Percentiles rank a stretch among this genome's conserved stretches.
Conservation (phyloP, 1,139 yeast species). For the Tardiomyces depauwii region DNA sequence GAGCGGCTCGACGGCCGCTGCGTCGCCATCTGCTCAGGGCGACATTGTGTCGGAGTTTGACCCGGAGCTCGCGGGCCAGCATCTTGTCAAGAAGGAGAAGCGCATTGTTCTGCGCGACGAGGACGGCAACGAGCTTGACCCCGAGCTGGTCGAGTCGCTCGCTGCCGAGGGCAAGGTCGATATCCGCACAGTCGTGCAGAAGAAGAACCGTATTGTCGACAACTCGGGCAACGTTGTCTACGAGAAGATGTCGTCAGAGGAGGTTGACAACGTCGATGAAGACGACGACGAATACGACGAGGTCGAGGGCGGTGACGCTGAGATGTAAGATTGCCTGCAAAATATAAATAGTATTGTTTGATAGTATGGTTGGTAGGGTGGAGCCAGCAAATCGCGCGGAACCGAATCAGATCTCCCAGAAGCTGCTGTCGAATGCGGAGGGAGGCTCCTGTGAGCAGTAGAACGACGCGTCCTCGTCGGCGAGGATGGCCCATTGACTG, state of each 20-base stretch:
- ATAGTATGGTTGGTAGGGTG: too few relatives aligned
- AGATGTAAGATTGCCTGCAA: neutral
- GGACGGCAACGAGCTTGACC: slow-evolving; percentile 21
- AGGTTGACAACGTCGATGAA: slow-evolving; percentile 7
- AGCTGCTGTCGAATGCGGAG: too few relatives aligned
- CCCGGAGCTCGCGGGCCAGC: neutral
- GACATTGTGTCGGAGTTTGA: neutral
- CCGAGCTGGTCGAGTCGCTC: slow-evolving; percentile 18
- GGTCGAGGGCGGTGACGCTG: slow-evolving; percentile 3
- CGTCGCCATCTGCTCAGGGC: neutral
- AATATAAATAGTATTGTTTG: too few relatives aligned
- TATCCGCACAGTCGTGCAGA: slow-evolving; percentile 3
- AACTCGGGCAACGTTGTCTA: neutral
- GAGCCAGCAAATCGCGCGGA: too few relatives aligned
- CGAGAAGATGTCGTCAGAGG: neutral
- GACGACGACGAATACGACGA: slow-evolving; percentile 7
- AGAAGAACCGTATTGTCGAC: neutral
- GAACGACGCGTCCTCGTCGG: too few relatives aligned
- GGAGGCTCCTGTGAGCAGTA: too few relatives aligned
- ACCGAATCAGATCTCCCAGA: too few relatives aligned
- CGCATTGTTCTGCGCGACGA: slow-evolving; percentile 22
- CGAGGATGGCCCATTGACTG: too few relatives aligned
- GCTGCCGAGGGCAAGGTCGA: slow-evolving; percentile 13
- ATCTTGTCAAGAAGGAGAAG: neutral
- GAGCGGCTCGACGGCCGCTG: neutral